Base-by-base conservation (phyloP, 139 green algal genomes). In the Picocystis salinarum region DNA sequence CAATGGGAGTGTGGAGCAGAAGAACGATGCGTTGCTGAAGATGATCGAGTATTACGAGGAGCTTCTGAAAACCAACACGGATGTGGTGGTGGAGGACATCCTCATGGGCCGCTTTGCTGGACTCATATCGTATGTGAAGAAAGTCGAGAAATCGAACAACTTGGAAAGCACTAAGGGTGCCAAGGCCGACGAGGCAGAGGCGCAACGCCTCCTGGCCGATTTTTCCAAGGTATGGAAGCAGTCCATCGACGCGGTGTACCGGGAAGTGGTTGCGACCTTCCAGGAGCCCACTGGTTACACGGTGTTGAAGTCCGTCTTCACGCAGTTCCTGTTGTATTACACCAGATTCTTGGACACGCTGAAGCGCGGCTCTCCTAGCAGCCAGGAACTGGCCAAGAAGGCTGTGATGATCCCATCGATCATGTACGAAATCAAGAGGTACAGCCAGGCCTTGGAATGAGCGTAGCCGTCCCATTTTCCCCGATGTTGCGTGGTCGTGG, bases 311-410 rank as follows among this genome's bases (percentile, higher is more conserved):
- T 73, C 79, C 0, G 75, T 75, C 17, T 82, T 95, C 69, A 94
- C 85, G 4, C 68, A 90, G 49, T 61, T 95, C 31, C 62, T 96
- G 48, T 64, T 93, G 34, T 85, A 89, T 61, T 96, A 94, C 62
- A 93, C 80, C 1, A 70, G 85, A 34, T 62, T 92, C 45, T 58
- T 94, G 51, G 85, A 95, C 42, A 58, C 91, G 47, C 49, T 85
- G 11, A 85, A 91, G 63, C 36, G n/a, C n/a, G n/a, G n/a, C n/a
- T n/a, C n/a, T n/a, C n/a, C n/a, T n/a, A n/a, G 44, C 61, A 80
- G 77, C 0, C 48, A 64, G 9, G 55, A 50, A 9, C 47, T 95
- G 31, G 60, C 61, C 5, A 62, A 70, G 25, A 77, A 91, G 33
- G 78, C 80, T 5, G 76, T 95, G 6, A 83, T 77, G 39, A 71